phyloP scores from a whole-genome alignment of 129 eudicot species.

The Chrysanthemum lavandulifolium region DNA sequence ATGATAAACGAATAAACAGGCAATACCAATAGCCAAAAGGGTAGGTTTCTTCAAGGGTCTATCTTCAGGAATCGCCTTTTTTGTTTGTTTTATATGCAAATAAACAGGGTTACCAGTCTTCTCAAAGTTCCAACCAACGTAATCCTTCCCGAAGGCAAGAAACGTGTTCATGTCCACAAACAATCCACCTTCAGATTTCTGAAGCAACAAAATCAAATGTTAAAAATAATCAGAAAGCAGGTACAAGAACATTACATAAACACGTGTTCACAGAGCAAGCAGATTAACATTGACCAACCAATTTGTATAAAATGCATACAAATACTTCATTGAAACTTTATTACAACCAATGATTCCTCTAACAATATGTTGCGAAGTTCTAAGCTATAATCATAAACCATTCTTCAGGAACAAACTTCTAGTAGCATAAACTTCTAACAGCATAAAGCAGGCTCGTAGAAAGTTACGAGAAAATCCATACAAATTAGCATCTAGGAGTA shows the following conservation, averaged over 20 bases:
- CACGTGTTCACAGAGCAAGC: background rate
- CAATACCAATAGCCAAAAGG: constrained; percentile 82
- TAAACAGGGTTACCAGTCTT: constrained; percentile 87
- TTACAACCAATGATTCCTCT: background rate
- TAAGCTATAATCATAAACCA: background rate
- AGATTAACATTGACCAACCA: background rate
- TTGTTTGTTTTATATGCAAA: constrained; percentile 77
- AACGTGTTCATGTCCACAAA: constrained; percentile 87
- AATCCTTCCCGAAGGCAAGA: constrained; percentile 93
- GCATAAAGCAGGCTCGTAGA: background rate
- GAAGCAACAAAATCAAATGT: constrained; percentile 23
- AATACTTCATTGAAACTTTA: background rate
- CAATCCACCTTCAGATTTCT: constrained; percentile 95
- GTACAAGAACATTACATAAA: constrained; percentile 10
- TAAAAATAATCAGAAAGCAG: background rate
- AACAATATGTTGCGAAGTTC: background rate
- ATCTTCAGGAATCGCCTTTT: constrained; percentile 79
- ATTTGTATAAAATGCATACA: background rate
- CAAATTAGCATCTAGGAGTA: background rate
- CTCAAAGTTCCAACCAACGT: constrained; percentile 80
- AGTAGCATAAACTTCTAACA: background rate
- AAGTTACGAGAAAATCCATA: background rate
- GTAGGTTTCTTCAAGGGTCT: constrained; percentile 95
- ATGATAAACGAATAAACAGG: background rate
- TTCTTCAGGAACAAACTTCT: constrained; percentile 6